Percentiles rank a stretch among this genome's conserved stretches.
Conservation (phyloP, 768 basidiomycete species). For the Lentinula lateritia region DNA sequence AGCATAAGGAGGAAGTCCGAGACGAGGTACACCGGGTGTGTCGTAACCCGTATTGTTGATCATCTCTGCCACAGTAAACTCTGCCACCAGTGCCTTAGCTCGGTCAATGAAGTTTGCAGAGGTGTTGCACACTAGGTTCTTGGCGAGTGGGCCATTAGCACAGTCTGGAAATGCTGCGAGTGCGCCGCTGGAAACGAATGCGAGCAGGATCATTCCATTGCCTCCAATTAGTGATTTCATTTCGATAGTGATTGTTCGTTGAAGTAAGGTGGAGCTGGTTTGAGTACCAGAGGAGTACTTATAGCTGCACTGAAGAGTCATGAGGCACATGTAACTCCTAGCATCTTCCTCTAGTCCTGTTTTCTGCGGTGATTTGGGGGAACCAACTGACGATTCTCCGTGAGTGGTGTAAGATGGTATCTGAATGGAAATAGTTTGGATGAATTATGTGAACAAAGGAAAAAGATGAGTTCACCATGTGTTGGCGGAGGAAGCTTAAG, state of each 20-base stretch:
- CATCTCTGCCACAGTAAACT: conserved; percentile 47
- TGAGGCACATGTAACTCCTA: background rate
- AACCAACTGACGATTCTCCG: background rate
- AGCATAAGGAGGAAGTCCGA: conserved; percentile 51
- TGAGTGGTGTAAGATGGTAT: background rate
- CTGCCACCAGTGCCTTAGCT: conserved; percentile 41
- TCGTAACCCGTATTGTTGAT: conserved; percentile 45
- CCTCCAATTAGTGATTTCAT: background rate
- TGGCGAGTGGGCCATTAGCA: background rate
- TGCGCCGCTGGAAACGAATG: background rate
- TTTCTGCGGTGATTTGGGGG: background rate
- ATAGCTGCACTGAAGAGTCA: background rate
- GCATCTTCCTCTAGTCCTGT: background rate
- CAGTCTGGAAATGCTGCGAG: conserved; percentile 5
- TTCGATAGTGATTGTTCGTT: background rate
- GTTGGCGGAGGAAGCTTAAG: background rate
- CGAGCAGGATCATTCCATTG: background rate
- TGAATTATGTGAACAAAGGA: background rate
- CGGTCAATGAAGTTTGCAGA: conserved; percentile 18
- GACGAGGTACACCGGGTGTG: conserved; percentile 46
- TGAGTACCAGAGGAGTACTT: background rate
- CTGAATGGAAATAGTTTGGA: background rate
- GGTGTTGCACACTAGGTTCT: conserved; percentile 4
- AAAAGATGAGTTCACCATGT: background rate
- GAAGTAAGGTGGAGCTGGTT: background rate